phyloP scores from a whole-genome alignment of 2,329 filamentous ascomycete genomes.

The Calonectria henricotiae region DNA sequence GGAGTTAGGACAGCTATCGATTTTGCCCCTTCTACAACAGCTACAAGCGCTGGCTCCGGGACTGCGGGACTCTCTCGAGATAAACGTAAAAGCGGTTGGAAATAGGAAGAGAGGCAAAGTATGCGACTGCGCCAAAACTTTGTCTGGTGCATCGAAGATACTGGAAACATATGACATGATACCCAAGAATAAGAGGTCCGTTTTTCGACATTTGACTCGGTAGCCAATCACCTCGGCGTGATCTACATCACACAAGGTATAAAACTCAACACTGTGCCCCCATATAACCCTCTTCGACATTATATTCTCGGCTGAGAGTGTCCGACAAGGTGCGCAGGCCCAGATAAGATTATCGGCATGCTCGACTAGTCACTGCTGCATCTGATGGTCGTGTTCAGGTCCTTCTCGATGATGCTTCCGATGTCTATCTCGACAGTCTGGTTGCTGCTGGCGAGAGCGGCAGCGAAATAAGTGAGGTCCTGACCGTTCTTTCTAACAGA shows the following conservation, averaged over 20 bases:
- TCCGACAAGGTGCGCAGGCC: constrained; percentile 16
- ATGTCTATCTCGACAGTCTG: constrained; percentile 71
- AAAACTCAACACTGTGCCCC: constrained; percentile 50
- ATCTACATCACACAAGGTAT: constrained; percentile 54
- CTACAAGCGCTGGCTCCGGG: constrained; percentile 44
- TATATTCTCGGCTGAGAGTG: constrained; percentile 28
- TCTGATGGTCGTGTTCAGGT: constrained; percentile 52
- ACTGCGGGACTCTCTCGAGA: constrained; percentile 51
- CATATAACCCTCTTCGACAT: constrained; percentile 39
- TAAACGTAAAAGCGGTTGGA: constrained; percentile 58
- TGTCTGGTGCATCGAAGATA: constrained; percentile 12
- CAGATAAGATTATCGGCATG: background rate
- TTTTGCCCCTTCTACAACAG: constrained; percentile 63
- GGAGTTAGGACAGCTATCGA: constrained; percentile 64
- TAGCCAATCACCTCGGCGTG: constrained; percentile 37
- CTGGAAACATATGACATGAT: constrained; percentile 29
- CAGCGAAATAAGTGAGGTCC: constrained; percentile 70
- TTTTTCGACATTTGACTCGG: constrained; percentile 38
- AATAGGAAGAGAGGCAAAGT: constrained; percentile 41
- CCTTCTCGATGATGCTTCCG: constrained; percentile 60
- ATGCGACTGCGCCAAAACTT: background rate
- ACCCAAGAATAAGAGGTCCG: constrained; percentile 36
- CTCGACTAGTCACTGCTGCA: constrained; percentile 42
- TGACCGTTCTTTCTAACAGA: constrained; percentile 69
- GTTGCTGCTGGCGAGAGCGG: constrained; percentile 68